Evolutionary conservation across 805 yeast genomes (phyloP), one percentile per base, ranked within the genome.

Genomic region (Saturnispora saitoi): DNA sequence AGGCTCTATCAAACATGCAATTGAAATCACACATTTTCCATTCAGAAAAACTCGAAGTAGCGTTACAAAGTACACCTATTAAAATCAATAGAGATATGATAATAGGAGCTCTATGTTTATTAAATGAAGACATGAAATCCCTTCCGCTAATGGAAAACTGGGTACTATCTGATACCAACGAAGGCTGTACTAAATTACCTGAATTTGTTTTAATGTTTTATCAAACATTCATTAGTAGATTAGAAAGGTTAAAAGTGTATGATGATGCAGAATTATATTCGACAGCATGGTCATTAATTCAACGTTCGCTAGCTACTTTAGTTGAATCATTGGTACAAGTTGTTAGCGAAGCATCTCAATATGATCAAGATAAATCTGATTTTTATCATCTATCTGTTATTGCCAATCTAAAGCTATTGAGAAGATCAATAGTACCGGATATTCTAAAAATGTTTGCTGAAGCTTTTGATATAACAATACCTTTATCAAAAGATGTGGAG

Each of bases 331-430:
- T 74, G 14, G 51, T 76, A 31, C 72, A 73, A 51, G 69, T 71
- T 29, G 66, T 70, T 10, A 14, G 36, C 10, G 45, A 44, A 28
- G 28, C 38, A 26, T 43, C 48, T 26, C 43, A 36, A 32, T 9
- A 42, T 4, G 56, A 50, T 39, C 39, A 47, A 7, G 60, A 70
- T 34, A 43, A 28, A 14, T 49, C 55, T 4, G 65, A 60, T 24
- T 58, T 61, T 26, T 57, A 58, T 43, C 58, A 55, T 30, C 43
- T 60, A n/a, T 52, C 58, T 11, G 73, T 83, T 0, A 60, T 81
- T 39, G 72, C 80, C 39, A 82, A 81, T 55, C 60, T 83, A 42
- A 73, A 71, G 41, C 70, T 70, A 42, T 62, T 83, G 29, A 66
- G 73, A 30, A 65, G 64, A 20, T 60, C 56, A 3, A 68, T 76